A percentile compares a stretch with the other conserved stretches of the same genome.
Conservation (phyloP, 169 alveolate genomes). For the Plasmodium gonderi region DNA sequence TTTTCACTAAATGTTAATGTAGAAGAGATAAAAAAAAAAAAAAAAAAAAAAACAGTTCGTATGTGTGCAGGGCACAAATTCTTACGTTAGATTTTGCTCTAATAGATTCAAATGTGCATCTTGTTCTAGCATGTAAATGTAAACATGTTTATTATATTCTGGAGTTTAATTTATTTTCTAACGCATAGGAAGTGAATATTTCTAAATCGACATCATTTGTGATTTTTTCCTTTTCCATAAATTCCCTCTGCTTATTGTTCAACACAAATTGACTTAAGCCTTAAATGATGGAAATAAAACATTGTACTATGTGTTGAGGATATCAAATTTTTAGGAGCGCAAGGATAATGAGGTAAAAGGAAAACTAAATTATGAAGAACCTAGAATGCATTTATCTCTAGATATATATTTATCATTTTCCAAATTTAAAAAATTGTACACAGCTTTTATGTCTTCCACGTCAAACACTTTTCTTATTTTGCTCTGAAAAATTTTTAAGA, state of each 20-base stretch:
- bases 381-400: slow-evolving; percentile 64
- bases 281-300: neutral
- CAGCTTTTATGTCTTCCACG: slow-evolving; percentile 29
- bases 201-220: slow-evolving; percentile 15
- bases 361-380: slow-evolving; percentile 6
- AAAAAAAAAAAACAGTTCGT: neutral
- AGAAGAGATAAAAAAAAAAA: no score
- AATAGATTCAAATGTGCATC: neutral
- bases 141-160: neutral
- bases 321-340: neutral
- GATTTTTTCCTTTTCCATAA: slow-evolving; percentile 40
- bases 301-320: neutral
- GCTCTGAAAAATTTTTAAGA: neutral
- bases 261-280: slow-evolving; percentile 71
- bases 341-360: neutral
- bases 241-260: slow-evolving; percentile 58
- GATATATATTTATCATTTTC: slow-evolving; percentile 61
- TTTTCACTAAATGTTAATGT: slow-evolving; percentile 8
- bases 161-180: slow-evolving; percentile 5
- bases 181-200: slow-evolving; percentile 62
- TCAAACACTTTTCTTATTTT: slow-evolving; percentile 13
- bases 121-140: neutral
- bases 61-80: neutral
- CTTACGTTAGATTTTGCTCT: neutral
- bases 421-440: slow-evolving; percentile 48